phyloP scores from a whole-genome alignment of 2,329 filamentous ascomycete species.

The Aspergillus ruber region DNA sequence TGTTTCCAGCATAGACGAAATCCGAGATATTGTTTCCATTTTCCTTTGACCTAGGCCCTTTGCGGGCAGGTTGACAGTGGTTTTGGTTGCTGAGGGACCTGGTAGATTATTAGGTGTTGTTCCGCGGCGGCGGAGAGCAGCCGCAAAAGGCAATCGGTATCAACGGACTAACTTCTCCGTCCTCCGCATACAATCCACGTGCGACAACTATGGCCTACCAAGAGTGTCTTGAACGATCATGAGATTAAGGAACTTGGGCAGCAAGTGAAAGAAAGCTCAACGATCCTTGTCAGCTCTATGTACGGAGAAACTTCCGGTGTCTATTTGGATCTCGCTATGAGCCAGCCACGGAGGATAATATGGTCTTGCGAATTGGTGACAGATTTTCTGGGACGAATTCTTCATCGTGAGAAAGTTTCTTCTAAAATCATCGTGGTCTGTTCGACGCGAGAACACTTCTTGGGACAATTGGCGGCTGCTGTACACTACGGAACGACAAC shows the following conservation, averaged over 20 bases:
- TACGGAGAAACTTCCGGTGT: no score
- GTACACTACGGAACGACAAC: conserved; percentile 24
- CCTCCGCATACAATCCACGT: no score
- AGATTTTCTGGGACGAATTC: conserved; percentile 57
- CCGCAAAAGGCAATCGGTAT: no score
- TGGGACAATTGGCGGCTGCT: conserved; percentile 52
- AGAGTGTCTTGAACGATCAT: no score
- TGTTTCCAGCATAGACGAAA: conserved; percentile 90
- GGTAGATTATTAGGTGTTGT: no score
- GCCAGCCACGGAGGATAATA: conserved; percentile 15
- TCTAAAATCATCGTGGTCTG: conserved; percentile 68
- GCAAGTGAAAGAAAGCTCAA: no score
- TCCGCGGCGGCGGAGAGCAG: no score
- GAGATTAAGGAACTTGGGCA: no score
- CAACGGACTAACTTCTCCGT: no score
- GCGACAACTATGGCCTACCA: no score
- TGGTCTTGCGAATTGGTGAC: conserved; percentile 47
- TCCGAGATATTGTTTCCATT: conserved; percentile 95
- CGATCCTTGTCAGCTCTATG: no score
- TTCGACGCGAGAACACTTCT: conserved; percentile 57
- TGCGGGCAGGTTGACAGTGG: neutral
- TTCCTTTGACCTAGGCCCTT: conserved; percentile 16
- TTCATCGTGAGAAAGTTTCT: conserved; percentile 46
- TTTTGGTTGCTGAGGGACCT: no score
- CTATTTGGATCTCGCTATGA: conserved; percentile 8